phyloP scores from a whole-genome alignment of 805 yeast genomes.

The Zygotorulaspora florentina region DNA sequence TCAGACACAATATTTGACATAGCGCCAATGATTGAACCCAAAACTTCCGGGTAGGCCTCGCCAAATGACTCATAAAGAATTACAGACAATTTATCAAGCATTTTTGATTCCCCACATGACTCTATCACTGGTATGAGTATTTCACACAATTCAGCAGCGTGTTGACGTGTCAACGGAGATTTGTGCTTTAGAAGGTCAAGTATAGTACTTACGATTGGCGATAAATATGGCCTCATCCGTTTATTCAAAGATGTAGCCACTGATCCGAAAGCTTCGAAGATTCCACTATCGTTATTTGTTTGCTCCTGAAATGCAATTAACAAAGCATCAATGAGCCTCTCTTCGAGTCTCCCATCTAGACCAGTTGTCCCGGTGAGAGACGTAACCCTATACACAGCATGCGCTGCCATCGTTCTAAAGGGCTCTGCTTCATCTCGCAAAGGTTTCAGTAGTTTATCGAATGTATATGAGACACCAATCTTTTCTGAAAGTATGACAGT shows the following conservation, averaged over 20 bases:
- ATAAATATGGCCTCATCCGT: conserved; percentile 65
- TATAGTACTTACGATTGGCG: conserved; percentile 66
- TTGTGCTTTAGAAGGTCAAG: conserved; percentile 71
- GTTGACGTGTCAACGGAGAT: conserved; percentile 68
- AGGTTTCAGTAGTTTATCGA: conserved; percentile 52
- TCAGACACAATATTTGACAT: conserved; percentile 56
- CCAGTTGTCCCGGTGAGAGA: conserved; percentile 51
- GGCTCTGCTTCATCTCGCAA: conserved; percentile 83
- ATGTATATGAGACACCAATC: conserved; percentile 58
- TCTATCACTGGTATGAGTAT: conserved; percentile 63
- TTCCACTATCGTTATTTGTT: conserved; percentile 47
- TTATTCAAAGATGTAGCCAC: conserved; percentile 58
- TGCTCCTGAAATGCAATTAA: conserved; percentile 81
- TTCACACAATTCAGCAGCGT: conserved; percentile 74
- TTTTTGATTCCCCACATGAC: conserved; percentile 57
- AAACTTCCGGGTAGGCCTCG: conserved; percentile 89
- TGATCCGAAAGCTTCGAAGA: conserved; percentile 61
- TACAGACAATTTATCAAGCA: conserved; percentile 64
- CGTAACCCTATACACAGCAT: conserved; percentile 57
- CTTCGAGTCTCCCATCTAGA: conserved; percentile 57
- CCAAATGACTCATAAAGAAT: conserved; percentile 88
- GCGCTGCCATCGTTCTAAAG: conserved; percentile 73
- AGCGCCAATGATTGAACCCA: conserved; percentile 80
- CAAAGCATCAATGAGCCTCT: conserved; percentile 72
- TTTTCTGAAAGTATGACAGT: conserved; percentile 62